These are phyloP conservation scores for Bruguiera parviflora DNA, from an alignment of 345 rosid species.

Conservation along the genomic window DNA sequence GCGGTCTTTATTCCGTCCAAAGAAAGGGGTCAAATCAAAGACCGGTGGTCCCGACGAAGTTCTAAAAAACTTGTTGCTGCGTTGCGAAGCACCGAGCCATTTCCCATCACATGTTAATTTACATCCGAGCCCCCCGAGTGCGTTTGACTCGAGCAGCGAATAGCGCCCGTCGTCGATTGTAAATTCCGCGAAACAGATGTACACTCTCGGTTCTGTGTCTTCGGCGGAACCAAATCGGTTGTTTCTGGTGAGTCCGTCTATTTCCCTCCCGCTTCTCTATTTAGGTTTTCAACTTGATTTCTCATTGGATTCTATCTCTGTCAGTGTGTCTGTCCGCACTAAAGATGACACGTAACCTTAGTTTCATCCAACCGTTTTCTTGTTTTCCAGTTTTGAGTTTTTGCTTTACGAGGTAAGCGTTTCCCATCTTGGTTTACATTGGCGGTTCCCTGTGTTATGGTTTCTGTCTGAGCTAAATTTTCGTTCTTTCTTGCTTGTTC, in stretches of 20 bases:
- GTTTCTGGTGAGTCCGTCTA: slow-evolving; percentile 13
- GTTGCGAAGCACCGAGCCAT: too few species aligned
- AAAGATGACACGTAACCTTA: background rate
- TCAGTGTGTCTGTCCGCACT: too few species aligned
- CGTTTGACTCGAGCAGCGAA: slow-evolving; percentile 22
- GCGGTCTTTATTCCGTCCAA: too few species aligned
- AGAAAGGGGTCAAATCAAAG: too few species aligned
- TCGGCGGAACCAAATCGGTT: background rate
- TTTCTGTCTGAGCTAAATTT: background rate
- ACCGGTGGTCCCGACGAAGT: too few species aligned
- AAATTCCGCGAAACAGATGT: too few species aligned
- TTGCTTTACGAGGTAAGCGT: slow-evolving; percentile 8
- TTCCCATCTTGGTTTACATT: background rate
- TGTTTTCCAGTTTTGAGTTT: slow-evolving; percentile 6
- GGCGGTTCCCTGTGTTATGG: background rate
- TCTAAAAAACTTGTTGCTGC: too few species aligned
- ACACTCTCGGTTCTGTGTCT: too few species aligned
- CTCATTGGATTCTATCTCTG: background rate
- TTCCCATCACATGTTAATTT: background rate
- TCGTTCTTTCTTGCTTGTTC: background rate
- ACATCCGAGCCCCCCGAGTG: slow-evolving; percentile 15
- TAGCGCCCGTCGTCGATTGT: too few species aligned
- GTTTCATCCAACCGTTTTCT: slow-evolving; percentile 6
- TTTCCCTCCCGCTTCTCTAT: background rate
- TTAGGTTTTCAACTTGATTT: slow-evolving; percentile 5